Percentiles rank a stretch among this genome's conserved stretches.
Evolutionary conservation across 2,329 filamentous ascomycete genomes (phyloP).

Genomic region (Tolypocladium inflatum): DNA sequence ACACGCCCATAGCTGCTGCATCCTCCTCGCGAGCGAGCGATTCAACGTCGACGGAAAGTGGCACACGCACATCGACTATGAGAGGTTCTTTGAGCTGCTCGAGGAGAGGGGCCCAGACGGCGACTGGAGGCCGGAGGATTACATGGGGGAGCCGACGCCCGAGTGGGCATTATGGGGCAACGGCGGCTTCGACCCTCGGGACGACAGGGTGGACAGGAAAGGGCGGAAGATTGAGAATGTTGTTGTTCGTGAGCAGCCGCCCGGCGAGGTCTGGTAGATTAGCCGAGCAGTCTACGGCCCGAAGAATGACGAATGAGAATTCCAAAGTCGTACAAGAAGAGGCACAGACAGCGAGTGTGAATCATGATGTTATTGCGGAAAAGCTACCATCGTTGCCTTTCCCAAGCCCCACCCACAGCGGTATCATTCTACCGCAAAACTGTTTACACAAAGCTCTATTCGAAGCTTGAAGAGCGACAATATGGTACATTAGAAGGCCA

Average conservation of each 20-base stretch:
- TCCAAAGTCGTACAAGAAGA: background rate
- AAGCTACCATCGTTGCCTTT: conserved; percentile 20
- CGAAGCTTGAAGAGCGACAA: conserved; percentile 24
- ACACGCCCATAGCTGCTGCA: conserved; percentile 90
- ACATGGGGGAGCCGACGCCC: conserved; percentile 74
- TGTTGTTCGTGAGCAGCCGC: conserved; percentile 20
- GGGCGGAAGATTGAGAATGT: conserved; percentile 52
- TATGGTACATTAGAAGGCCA: conserved; percentile 26
- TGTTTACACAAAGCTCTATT: conserved; percentile 34
- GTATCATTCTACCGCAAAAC: conserved; percentile 22
- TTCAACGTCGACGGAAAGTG: conserved; percentile 72
- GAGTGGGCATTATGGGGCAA: conserved; percentile 95
- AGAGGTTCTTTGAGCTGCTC: conserved; percentile 75
- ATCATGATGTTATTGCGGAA: conserved; percentile 19
- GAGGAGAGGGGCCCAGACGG: conserved; percentile 57
- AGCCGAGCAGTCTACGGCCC: background rate
- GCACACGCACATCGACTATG: conserved; percentile 89
- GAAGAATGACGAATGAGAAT: background rate
- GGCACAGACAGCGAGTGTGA: background rate
- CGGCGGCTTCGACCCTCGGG: conserved; percentile 86
- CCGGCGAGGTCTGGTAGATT: conserved; percentile 7
- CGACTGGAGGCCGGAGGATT: conserved; percentile 80
- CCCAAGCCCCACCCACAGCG: conserved; percentile 17
- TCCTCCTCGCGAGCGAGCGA: conserved; percentile 71
- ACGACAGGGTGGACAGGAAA: conserved; percentile 80